Base-by-base conservation (phyloP, 768 basidiomycete genomes). In the Pleurotus ostreatus region DNA sequence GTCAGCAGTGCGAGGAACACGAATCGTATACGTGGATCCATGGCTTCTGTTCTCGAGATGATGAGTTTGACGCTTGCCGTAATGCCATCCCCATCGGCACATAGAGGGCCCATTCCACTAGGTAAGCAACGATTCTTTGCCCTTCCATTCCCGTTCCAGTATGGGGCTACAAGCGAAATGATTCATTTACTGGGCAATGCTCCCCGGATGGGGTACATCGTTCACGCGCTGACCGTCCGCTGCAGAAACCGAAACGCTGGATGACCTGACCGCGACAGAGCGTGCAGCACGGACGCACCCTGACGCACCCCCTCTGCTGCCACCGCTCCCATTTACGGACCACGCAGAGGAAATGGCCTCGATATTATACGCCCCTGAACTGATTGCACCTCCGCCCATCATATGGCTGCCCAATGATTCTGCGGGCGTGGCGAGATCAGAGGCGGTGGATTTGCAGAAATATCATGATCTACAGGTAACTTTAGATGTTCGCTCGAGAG, bases 341-440 rank as follows among this genome's bases (percentile, higher is more conserved):
- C 88, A 89, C 60, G 85, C 86, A 12, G 85, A 88, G 63, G 86
- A 89, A 62, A 85, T 88, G 80, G 79, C 82, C 5, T 84, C 85
- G 13, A 83, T 92, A 55, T 71, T 94, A 39, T 94, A 92, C 65
- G 88, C 91, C 3, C 88, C 90, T 1, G 90, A 90, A 67, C 76
- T 92, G 40, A 79, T 89, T 59, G 88, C 88, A 11, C 88, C 89
- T 15, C 73, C 80, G 16, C 90, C 89, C 1, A 83, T 88, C 57
- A 88, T 94, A 49, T 92, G 91, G 91, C 75, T 92, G n/a, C 88
- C 88, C 1, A 86, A 88, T 66, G 90, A 92, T 66, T 77, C 78
- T 9, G 83, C 85, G 13, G 87, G 87, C 20, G 83, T 91, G 13
- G 88, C 86, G 6, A 77, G 80, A 39, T 82, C 86, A 4, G 90